Percentiles rank a stretch among this genome's conserved stretches.
Evolutionary conservation across 1,139 yeast genomes (phyloP).

Genomic region (Protomyces pachydermus): DNA sequence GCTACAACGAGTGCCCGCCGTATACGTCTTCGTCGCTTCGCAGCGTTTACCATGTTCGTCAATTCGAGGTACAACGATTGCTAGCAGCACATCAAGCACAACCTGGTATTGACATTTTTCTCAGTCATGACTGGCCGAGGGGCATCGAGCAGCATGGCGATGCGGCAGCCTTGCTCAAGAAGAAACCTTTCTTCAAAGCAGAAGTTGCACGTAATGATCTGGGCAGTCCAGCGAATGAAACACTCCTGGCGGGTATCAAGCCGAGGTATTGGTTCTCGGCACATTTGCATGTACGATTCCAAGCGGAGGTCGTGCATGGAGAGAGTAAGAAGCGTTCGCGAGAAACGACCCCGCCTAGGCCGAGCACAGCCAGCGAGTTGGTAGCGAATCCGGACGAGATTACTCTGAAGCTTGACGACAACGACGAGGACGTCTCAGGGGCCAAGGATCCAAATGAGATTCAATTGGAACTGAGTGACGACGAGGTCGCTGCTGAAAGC

Average conservation of each 20-base stretch:
- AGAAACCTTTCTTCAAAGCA: conserved; percentile 61
- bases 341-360: not conserved
- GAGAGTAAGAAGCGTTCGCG: not conserved
- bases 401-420: conserved; percentile 15
- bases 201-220: conserved; percentile 59
- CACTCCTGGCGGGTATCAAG: conserved; percentile 49
- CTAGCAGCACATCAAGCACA: conserved; percentile 40
- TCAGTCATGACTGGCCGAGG: conserved; percentile 95
- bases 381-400: not conserved
- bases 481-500: not conserved
- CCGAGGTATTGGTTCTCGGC: conserved; percentile 84
- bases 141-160: conserved; percentile 69
- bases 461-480: conserved; percentile 40
- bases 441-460: conserved; percentile 43
- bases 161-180: conserved; percentile 44
- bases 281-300: conserved; percentile 74
- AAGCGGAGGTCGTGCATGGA: conserved; percentile 49
- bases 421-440: conserved; percentile 27
- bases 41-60: conserved; percentile 70
- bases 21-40: conserved; percentile 47
- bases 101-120: conserved; percentile 47
- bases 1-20: conserved; percentile 48
- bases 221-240: conserved; percentile 72
- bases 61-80: conserved; percentile 57
- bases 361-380: not conserved